These are phyloP conservation scores for Trametes cinnabarina DNA, from an alignment of 768 basidiomycete species.

Conservation along the genomic window DNA sequence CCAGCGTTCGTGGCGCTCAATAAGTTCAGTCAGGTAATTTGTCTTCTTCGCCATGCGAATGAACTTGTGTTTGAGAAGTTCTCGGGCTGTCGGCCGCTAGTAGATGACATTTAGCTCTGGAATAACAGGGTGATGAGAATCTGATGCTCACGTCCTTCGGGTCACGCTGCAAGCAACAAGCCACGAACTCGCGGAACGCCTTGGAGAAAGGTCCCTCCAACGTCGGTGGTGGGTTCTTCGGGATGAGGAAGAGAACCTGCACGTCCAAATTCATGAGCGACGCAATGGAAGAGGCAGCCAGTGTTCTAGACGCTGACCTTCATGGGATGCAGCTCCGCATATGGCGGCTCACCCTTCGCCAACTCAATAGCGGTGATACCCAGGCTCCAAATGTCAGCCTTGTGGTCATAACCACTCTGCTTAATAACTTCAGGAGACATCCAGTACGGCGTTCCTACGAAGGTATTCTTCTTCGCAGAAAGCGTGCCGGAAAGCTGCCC, in stretches of 20 bases:
- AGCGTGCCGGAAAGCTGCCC: constrained; percentile 93
- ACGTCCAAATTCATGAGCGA: not conserved
- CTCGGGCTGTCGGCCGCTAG: constrained; percentile 91
- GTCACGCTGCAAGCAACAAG: constrained; percentile 90
- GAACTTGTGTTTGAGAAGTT: constrained; percentile 95
- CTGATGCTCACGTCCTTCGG: constrained; percentile 68
- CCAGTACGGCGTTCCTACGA: constrained; percentile 98
- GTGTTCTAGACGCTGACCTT: constrained; percentile 59
- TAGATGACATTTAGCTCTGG: constrained; percentile 8
- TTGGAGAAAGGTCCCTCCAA: constrained; percentile 91
- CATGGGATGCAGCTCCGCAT: constrained; percentile 98
- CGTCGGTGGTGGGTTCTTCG: constrained; percentile 92
- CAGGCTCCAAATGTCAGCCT: constrained; percentile 98
- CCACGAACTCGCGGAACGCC: constrained; percentile 91
- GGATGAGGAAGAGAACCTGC: constrained; percentile 95
- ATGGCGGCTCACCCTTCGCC: constrained; percentile 96
- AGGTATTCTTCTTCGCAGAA: constrained; percentile 96
- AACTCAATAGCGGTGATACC: constrained; percentile 98
- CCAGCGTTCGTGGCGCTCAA: constrained; percentile 94
- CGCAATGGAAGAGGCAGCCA: not conserved
- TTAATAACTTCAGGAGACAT: constrained; percentile 99
- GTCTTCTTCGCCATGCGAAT: constrained; percentile 94
- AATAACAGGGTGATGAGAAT: not conserved
- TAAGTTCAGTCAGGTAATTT: constrained; percentile 90
- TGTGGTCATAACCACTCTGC: constrained; percentile 98